A percentile compares a stretch with the other conserved stretches of the same genome.
Evolutionary conservation across 2,329 filamentous ascomycete genomes (phyloP).

Genomic region (Epichloe bromicola): DNA sequence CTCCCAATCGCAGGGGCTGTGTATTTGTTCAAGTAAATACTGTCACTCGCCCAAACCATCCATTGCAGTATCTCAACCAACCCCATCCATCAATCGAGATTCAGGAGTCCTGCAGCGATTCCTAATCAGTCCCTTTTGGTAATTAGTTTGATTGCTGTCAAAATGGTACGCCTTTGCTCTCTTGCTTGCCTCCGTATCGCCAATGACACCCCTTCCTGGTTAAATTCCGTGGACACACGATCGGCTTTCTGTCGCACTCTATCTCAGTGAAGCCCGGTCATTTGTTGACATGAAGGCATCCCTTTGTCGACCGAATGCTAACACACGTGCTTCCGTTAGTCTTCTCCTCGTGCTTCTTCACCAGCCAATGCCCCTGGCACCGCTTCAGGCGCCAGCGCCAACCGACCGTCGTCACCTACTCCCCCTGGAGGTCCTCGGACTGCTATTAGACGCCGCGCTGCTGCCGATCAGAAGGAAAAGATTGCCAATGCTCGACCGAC

Average conservation of each 20-base stretch:
- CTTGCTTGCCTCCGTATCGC: background rate
- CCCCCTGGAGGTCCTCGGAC: constrained; percentile 87
- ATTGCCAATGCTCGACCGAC: constrained; percentile 85
- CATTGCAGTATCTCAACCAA: constrained; percentile 8
- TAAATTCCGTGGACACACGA: background rate
- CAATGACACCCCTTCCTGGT: background rate
- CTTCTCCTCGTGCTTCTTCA: constrained; percentile 47
- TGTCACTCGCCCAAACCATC: constrained; percentile 7
- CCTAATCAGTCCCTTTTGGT: constrained; percentile 12
- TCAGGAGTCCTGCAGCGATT: constrained; percentile 23
- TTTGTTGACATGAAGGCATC: no score
- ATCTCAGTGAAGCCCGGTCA: background rate
- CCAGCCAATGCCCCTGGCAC: constrained; percentile 43
- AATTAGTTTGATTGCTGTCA: constrained; percentile 9
- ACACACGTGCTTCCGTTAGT: constrained; percentile 22
- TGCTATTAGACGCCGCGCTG: constrained; percentile 86
- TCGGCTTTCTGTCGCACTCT: constrained; percentile 1
- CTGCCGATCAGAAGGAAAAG: constrained; percentile 95
- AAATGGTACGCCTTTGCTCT: constrained; percentile 18
- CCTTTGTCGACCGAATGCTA: background rate
- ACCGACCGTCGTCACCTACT: constrained; percentile 77
- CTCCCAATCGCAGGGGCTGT: constrained; percentile 3
- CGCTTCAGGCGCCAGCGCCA: constrained; percentile 55
- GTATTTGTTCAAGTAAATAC: constrained; percentile 15
- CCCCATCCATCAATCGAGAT: constrained; percentile 10